These are phyloP conservation scores for Phytopythium sindhum DNA, from an alignment of 352 stramenopile species.

Conservation along the genomic window DNA sequence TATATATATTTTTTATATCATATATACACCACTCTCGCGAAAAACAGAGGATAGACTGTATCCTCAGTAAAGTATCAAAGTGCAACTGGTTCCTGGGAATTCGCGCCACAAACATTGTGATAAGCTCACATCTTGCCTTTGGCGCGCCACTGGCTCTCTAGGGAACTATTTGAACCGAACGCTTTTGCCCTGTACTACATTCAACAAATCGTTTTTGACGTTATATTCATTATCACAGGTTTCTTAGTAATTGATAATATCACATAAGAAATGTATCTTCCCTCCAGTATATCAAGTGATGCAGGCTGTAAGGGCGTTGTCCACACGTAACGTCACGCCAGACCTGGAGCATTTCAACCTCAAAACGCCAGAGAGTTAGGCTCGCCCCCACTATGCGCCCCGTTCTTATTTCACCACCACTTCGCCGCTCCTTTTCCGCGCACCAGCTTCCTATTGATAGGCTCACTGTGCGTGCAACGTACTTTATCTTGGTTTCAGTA, in stretches of 20 bases:
- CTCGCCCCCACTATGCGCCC: neutral
- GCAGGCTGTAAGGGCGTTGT: neutral
- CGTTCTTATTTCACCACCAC: neutral
- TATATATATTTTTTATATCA: too few species aligned
- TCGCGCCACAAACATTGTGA: neutral
- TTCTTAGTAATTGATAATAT: neutral
- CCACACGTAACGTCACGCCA: neutral
- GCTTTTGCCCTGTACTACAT: neutral
- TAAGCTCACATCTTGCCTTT: neutral
- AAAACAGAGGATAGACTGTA: too few species aligned
- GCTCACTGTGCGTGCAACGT: neutral
- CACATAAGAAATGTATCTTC: neutral
- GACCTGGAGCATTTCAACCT: neutral
- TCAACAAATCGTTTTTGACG: neutral
- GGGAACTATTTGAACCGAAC: neutral
- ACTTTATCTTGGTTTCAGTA: neutral
- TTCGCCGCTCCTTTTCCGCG: neutral
- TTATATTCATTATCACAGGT: neutral
- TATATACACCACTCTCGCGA: too few species aligned
- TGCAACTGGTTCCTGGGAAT: conserved; percentile 6
- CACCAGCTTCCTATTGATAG: neutral
- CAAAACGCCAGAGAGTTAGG: neutral
- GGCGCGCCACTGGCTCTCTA: neutral
- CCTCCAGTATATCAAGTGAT: neutral
- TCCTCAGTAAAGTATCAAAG: neutral